Evolutionary conservation across 2,329 filamentous ascomycete species (phyloP).

Genomic region (Trichoderma guizhouense): DNA sequence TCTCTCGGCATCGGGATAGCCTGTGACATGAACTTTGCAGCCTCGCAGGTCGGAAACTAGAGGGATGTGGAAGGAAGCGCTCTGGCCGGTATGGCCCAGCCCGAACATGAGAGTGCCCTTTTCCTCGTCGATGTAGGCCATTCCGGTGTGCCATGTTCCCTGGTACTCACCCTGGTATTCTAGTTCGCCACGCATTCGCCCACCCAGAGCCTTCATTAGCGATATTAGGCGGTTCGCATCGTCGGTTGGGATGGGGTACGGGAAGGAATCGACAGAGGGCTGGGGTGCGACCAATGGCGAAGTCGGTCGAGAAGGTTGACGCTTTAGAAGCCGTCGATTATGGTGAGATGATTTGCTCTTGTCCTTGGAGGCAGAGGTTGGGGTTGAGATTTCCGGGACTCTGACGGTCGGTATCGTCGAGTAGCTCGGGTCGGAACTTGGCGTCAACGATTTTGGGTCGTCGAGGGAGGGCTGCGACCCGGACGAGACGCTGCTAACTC

Average conservation of each 20-base stretch:
- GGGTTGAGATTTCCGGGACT: slow-evolving; percentile 33
- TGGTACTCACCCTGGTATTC: slow-evolving; percentile 64
- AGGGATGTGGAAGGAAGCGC: slow-evolving; percentile 60
- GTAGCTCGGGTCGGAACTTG: slow-evolving; percentile 43
- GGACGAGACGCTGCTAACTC: slow-evolving; percentile 67
- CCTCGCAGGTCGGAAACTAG: slow-evolving; percentile 72
- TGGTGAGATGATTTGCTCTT: slow-evolving; percentile 44
- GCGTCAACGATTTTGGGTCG: slow-evolving; percentile 42
- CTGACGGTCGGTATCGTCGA: slow-evolving; percentile 37
- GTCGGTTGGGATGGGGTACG: slow-evolving; percentile 57
- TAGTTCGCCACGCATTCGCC: slow-evolving; percentile 74
- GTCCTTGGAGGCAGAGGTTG: slow-evolving; percentile 27
- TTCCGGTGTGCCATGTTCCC: slow-evolving; percentile 65
- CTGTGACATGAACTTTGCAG: slow-evolving; percentile 63
- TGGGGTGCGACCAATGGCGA: slow-evolving; percentile 54
- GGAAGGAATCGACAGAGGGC: slow-evolving; percentile 59
- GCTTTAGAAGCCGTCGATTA: slow-evolving; percentile 54
- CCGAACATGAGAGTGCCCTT: slow-evolving; percentile 67
- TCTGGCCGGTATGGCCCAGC: slow-evolving; percentile 58
- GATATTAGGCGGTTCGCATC: slow-evolving; percentile 70
- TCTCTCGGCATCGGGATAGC: slow-evolving; percentile 41
- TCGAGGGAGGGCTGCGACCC: slow-evolving; percentile 50
- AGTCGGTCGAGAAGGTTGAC: slow-evolving; percentile 53
- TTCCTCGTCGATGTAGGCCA: slow-evolving; percentile 75
- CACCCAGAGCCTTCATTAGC: slow-evolving; percentile 74